phyloP scores from a whole-genome alignment of 2,329 filamentous ascomycete genomes.

The Orbilia oligospora region DNA sequence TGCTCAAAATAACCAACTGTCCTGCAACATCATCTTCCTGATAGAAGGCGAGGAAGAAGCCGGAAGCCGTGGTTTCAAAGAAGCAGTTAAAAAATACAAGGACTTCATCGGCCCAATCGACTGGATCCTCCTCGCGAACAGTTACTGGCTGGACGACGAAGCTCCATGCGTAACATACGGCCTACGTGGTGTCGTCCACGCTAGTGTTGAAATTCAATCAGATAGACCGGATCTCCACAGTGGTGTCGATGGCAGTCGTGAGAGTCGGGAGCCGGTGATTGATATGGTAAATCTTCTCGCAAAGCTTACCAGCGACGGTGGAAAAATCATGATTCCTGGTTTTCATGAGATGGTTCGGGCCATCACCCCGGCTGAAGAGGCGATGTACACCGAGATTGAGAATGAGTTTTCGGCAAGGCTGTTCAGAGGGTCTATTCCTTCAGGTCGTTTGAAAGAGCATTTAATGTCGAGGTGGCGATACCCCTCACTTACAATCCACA shows the following conservation, averaged over 20 bases:
- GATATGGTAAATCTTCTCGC: slow-evolving; percentile 88
- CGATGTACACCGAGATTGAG: slow-evolving; percentile 64
- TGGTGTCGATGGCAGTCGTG: slow-evolving; percentile 93
- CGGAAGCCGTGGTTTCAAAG: slow-evolving; percentile 89
- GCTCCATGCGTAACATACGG: slow-evolving; percentile 97
- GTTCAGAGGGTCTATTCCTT: slow-evolving; percentile 69
- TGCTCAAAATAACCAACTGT: slow-evolving; percentile 83
- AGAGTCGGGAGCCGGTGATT: slow-evolving; percentile 91
- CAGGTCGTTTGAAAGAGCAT: slow-evolving; percentile 81
- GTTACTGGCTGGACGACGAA: slow-evolving; percentile 97
- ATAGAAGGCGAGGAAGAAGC: slow-evolving; percentile 98
- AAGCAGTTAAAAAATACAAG: slow-evolving; percentile 84
- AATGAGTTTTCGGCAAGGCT: slow-evolving; percentile 51
- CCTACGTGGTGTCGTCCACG: slow-evolving; percentile 91
- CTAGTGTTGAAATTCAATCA: slow-evolving; percentile 88
- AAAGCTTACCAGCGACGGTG: slow-evolving; percentile 83
- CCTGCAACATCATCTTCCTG: slow-evolving; percentile 90
- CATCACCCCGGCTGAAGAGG: slow-evolving; percentile 62
- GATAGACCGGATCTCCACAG: slow-evolving; percentile 91
- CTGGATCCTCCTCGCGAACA: slow-evolving; percentile 95
- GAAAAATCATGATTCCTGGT: slow-evolving; percentile 83
- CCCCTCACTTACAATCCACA: slow-evolving; percentile 92
- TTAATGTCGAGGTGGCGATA: slow-evolving; percentile 96
- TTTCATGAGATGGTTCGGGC: slow-evolving; percentile 63
- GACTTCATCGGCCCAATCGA: slow-evolving; percentile 89